Evolutionary conservation across 75 land plant genomes (phyloP).

Genomic region (Azolla pinnata): DNA sequence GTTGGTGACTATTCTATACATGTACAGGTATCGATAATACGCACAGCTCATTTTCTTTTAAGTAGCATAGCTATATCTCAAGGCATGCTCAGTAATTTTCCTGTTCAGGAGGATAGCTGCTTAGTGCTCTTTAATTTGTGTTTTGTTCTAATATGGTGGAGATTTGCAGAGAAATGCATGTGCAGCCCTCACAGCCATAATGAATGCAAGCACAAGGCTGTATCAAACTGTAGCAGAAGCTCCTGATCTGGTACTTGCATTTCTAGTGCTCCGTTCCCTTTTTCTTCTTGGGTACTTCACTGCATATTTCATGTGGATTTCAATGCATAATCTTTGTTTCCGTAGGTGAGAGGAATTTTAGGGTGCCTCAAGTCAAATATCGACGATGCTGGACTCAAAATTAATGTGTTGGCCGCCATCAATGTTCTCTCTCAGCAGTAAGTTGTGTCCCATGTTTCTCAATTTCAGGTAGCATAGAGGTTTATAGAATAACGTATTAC

Average conservation of each 20-base stretch:
- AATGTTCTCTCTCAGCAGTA: constrained; percentile 36
- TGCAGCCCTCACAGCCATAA: constrained; percentile 32
- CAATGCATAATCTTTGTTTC: constrained; percentile 3
- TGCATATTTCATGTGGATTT: not conserved
- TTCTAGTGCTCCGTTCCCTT: no score
- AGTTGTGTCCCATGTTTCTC: not conserved
- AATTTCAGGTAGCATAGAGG: not conserved
- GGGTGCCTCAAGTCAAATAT: constrained; percentile 10
- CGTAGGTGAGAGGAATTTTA: constrained; percentile 21
- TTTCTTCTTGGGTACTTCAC: not conserved
- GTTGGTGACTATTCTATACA: constrained; percentile 1
- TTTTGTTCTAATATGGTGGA: not conserved
- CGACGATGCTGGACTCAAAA: constrained; percentile 20
- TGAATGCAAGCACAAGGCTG: constrained; percentile 26
- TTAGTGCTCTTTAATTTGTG: not conserved
- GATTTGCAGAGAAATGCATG: constrained; percentile 38
- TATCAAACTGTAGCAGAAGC: constrained; percentile 25
- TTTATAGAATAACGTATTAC: not conserved
- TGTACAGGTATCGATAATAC: not conserved
- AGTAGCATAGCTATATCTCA: not conserved
- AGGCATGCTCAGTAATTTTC: not conserved
- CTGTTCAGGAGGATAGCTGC: not conserved
- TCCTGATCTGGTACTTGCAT: constrained; percentile 18
- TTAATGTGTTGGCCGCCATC: constrained; percentile 27
- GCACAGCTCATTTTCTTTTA: not conserved